Evolutionary conservation across 805 yeast species (phyloP).

Genomic region (Yamadazyma paraphyllophila): DNA sequence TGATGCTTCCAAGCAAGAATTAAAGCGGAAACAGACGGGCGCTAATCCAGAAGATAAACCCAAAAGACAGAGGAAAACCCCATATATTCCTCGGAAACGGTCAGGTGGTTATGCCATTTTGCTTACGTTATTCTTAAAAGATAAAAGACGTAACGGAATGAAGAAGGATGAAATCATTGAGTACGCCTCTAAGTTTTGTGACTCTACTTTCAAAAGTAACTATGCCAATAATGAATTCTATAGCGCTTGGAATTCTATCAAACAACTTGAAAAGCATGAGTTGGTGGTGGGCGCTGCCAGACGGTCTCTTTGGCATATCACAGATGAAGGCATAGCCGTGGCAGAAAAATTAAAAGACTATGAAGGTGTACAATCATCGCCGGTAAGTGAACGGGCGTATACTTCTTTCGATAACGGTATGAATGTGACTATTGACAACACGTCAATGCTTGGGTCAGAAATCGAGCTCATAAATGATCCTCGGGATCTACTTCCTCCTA

Average conservation of each 20-base stretch:
- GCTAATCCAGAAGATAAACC: constrained; percentile 4
- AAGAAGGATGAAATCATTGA: constrained; percentile 58
- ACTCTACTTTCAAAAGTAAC: constrained; percentile 56
- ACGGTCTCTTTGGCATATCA: constrained; percentile 59
- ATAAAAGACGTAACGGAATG: constrained; percentile 52
- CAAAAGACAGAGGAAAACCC: constrained; percentile 18
- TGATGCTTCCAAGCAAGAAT: constrained; percentile 1
- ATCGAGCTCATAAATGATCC: constrained; percentile 11
- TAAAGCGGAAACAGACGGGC: background rate
- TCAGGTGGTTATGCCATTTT: constrained; percentile 87
- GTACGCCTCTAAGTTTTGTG: constrained; percentile 55
- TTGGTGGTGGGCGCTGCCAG: constrained; percentile 56
- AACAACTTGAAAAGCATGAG: constrained; percentile 59
- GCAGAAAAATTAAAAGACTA: constrained; percentile 56
- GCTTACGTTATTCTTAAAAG: constrained; percentile 53
- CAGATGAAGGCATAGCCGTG: constrained; percentile 65
- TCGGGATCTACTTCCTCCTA: constrained; percentile 6
- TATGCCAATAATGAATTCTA: constrained; percentile 61
- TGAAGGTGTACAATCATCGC: constrained; percentile 33
- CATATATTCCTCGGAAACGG: constrained; percentile 68
- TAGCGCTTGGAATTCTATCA: constrained; percentile 74
- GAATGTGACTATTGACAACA: constrained; percentile 24
- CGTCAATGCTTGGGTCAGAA: constrained; percentile 7
- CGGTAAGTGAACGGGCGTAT: constrained; percentile 18
- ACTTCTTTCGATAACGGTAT: constrained; percentile 37